phyloP scores from a whole-genome alignment of 352 stramenopile species.

The Phytophthora quininea region DNA sequence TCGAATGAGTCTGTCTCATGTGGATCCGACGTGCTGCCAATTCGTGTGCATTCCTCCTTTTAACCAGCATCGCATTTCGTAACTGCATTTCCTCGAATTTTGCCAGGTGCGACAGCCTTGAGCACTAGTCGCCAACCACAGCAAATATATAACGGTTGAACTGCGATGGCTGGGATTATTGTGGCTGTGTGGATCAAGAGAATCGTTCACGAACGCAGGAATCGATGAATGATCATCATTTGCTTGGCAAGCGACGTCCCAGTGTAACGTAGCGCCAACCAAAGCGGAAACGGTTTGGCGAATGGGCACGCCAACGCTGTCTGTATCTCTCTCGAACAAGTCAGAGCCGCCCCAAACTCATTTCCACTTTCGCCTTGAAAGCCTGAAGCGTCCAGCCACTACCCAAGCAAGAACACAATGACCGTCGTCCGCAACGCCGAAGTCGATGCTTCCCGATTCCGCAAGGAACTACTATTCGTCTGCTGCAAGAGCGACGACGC shows the following conservation, averaged over 20 bases:
- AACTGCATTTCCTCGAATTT: constrained; percentile 25
- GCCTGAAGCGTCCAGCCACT: constrained; percentile 13
- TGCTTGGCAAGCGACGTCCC: constrained; percentile 1
- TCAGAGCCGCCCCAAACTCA: neutral
- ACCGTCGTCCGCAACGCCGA: constrained; percentile 20
- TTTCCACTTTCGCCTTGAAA: constrained; percentile 13
- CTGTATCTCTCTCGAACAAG: neutral
- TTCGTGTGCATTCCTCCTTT: neutral
- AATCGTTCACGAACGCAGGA: neutral
- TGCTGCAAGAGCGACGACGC: constrained; percentile 38
- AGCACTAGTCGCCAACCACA: neutral
- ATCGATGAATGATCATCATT: constrained; percentile 14
- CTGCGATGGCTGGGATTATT: neutral
- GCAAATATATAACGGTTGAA: neutral
- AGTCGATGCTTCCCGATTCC: constrained; percentile 29
- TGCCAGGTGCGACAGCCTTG: constrained; percentile 13
- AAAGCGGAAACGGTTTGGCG: constrained; percentile 26
- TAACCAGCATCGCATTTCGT: constrained; percentile 8
- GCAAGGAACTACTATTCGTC: constrained; percentile 39
- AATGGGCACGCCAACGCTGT: neutral
- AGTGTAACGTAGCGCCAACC: constrained; percentile 17
- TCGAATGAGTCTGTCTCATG: too few species aligned
- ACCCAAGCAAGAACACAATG: constrained; percentile 23
- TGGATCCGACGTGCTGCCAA: neutral
- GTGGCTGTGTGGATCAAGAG: neutral